Percentiles rank a stretch among this genome's conserved stretches.
Conservation (phyloP, 352 stramenopile genomes). For the Pythium phragmitis region DNA sequence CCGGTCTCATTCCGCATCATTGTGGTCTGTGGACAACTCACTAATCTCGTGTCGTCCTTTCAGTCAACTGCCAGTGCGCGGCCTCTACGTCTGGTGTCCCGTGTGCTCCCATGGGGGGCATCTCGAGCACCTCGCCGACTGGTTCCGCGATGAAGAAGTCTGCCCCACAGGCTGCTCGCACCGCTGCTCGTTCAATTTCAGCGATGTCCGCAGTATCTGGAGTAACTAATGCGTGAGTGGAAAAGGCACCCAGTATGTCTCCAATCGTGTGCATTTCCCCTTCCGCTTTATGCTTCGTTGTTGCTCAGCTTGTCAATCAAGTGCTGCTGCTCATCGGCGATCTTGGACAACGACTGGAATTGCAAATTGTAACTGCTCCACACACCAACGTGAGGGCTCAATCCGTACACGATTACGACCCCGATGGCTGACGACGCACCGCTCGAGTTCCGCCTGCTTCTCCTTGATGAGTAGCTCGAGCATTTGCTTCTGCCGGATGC, state of each 20-base stretch:
- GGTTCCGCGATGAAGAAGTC: conserved; percentile 48
- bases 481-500: conserved; percentile 78
- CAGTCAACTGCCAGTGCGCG: conserved; percentile 83
- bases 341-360: conserved; percentile 73
- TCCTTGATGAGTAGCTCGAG: conserved; percentile 79
- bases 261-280: background rate
- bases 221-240: conserved; percentile 6
- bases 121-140: conserved; percentile 65
- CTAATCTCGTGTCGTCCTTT: background rate
- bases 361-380: conserved; percentile 63
- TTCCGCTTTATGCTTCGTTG: conserved; percentile 57
- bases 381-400: background rate
- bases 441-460: conserved; percentile 78
- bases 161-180: conserved; percentile 58
- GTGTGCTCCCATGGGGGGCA: conserved; percentile 91
- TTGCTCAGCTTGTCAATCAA: conserved; percentile 88
- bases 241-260: background rate
- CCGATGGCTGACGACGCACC: conserved; percentile 29
- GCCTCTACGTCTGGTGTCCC: conserved; percentile 90
- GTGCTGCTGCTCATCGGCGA: conserved; percentile 76
- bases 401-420: background rate
- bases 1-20: background rate
- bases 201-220: conserved; percentile 22
- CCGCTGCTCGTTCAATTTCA: conserved; percentile 32
- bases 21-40: background rate